A percentile compares a stretch with the other conserved stretches of the same genome.
Evolutionary conservation across 768 basidiomycete species (phyloP).

Genomic region (Agrocybe pediades): DNA sequence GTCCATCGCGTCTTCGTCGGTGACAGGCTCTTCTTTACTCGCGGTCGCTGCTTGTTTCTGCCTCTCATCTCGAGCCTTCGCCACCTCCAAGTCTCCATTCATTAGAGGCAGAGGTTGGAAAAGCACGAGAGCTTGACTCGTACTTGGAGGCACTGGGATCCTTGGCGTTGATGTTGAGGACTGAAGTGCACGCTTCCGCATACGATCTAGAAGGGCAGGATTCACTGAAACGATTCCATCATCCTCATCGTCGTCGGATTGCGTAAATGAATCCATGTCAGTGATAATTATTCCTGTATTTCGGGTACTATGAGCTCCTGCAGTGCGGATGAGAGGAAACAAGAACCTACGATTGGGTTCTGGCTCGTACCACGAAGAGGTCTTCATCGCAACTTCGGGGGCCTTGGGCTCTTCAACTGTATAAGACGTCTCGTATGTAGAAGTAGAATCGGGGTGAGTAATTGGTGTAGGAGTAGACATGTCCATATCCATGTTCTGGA

Average conservation of each 20-base stretch:
- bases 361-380: conserved; percentile 65
- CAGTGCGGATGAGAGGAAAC: background rate
- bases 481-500: conserved; percentile 11
- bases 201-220: conserved; percentile 43
- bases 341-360: conserved; percentile 64
- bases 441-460: background rate
- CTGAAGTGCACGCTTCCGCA: conserved; percentile 34
- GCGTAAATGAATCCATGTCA: conserved; percentile 53
- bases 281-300: conserved; percentile 63
- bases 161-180: conserved; percentile 19
- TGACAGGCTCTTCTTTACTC: conserved; percentile 9
- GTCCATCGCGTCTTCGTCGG: conserved; percentile 54
- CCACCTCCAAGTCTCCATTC: conserved; percentile 16
- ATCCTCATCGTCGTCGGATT: conserved; percentile 41
- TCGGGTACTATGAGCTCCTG: background rate
- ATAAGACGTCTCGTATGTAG: conserved; percentile 10
- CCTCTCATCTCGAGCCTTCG: conserved; percentile 13
- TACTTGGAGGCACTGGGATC: conserved; percentile 7
- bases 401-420: conserved; percentile 39
- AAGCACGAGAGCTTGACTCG: conserved; percentile 54
- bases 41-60: conserved; percentile 8
- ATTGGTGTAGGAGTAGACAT: conserved; percentile 1
- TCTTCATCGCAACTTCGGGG: conserved; percentile 66
- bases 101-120: conserved; percentile 44
- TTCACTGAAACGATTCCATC: conserved; percentile 38